Conservation (phyloP, 371 early-diverging fungal species). For the Mortierella sp. region DNA sequence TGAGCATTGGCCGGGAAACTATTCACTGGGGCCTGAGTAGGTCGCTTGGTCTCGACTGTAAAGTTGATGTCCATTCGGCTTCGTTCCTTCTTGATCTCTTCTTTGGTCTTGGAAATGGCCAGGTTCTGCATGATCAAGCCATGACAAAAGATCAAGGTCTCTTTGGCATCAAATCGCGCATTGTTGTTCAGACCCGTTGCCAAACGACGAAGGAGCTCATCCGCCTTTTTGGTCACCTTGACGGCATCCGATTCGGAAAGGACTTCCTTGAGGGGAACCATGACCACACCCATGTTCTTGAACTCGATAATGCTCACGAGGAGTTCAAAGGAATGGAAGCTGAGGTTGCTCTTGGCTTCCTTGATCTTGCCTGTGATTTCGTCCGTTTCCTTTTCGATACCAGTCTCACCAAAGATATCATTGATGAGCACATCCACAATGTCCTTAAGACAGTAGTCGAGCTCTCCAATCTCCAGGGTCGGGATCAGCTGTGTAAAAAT, state of each 20-base stretch:
- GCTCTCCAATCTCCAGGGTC: conserved; percentile 69
- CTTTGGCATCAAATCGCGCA: conserved; percentile 68
- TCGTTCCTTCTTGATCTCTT: conserved; percentile 58
- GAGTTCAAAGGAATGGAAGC: conserved; percentile 86
- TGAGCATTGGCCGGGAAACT: conserved; percentile 84
- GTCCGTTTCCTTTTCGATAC: conserved; percentile 90
- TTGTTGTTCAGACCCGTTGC: conserved; percentile 84
- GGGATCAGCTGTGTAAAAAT: conserved; percentile 76
- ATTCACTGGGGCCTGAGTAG: conserved; percentile 59
- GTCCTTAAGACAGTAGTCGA: conserved; percentile 82
- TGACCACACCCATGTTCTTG: conserved; percentile 69
- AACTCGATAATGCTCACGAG: conserved; percentile 74
- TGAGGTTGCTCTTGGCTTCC: conserved; percentile 86
- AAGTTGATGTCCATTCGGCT: conserved; percentile 70
- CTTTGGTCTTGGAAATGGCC: conserved; percentile 65
- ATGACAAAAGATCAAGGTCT: conserved; percentile 83
- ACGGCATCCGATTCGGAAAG: conserved; percentile 83
- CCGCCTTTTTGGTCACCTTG: conserved; percentile 80
- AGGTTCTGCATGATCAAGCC: conserved; percentile 86
- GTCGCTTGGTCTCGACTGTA: conserved; percentile 78
- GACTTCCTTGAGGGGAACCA: conserved; percentile 89
- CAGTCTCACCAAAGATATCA: conserved; percentile 92
- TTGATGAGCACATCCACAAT: conserved; percentile 79
- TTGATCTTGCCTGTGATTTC: conserved; percentile 89
- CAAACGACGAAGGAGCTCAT: conserved; percentile 80